Evolutionary conservation across 139 green algal species (phyloP).

Genomic region (Chloropicon primus): DNA sequence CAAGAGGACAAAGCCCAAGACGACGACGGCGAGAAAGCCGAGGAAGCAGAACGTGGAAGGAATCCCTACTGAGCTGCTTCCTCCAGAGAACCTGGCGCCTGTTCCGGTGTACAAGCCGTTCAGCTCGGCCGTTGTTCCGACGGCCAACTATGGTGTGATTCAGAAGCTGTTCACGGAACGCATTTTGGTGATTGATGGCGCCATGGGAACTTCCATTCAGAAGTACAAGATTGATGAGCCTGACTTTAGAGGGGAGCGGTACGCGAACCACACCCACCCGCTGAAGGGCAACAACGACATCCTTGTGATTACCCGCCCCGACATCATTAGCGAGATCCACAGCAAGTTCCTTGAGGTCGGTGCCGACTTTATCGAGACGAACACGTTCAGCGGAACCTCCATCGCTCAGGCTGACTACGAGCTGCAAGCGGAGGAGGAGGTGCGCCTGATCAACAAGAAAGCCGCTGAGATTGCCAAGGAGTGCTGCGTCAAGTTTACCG

Average conservation of each 20-base stretch:
- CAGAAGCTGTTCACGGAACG: conserved; percentile 50
- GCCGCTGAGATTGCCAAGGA: conserved; percentile 76
- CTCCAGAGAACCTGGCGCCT: not conserved
- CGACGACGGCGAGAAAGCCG: not conserved
- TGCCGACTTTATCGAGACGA: conserved; percentile 97
- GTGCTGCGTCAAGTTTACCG: conserved; percentile 47
- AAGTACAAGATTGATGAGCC: conserved; percentile 6
- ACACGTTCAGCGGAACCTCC: conserved; percentile 93
- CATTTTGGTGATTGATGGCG: conserved; percentile 6
- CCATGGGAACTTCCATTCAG: conserved; percentile 5
- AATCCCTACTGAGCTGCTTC: not conserved
- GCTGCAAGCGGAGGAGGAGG: conserved; percentile 72
- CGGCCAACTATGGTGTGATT: conserved; percentile 49
- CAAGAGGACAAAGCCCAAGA: not conserved
- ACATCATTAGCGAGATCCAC: conserved; percentile 91
- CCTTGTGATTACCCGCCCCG: conserved; percentile 82
- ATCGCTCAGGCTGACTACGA: conserved; percentile 86
- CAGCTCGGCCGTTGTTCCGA: not conserved
- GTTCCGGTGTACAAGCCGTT: not conserved
- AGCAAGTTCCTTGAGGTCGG: conserved; percentile 72
- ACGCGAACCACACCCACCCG: conserved; percentile 62
- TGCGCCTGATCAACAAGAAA: conserved; percentile 76
- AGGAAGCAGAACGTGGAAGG: not conserved
- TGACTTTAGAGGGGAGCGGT: conserved; percentile 17
- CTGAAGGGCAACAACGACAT: conserved; percentile 98